Evolutionary conservation across 2,329 filamentous ascomycete species (phyloP), one percentile per base, ranked within the genome.

Genomic region (Bretziella fagacearum): DNA sequence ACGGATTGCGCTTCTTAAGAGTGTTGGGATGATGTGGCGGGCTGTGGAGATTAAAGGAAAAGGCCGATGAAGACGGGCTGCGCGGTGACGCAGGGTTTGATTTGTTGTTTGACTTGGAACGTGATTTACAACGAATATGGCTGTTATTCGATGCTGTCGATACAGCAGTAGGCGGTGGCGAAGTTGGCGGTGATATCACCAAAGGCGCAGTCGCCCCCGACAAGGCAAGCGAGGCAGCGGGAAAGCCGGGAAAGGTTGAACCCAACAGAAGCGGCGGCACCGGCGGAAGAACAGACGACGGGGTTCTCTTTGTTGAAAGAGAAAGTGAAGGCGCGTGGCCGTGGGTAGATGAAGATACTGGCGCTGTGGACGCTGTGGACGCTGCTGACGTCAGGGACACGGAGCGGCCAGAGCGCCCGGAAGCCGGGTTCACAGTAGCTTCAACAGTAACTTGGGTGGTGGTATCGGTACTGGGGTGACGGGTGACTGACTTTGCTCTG

Each of bases 361-460:
- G 27, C 23, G 39, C 45, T 22, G 30, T 41, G 17, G 23, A 18
- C 18, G 40, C 23, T 46, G 41, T 46, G 20, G 25, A 25, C 15
- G 23, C n/a, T 40, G 22, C 45, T 47, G 45, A 37, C 13, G 44
- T 44, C 27, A 42, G 22, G 26, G 44, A 44, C 44, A 43, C 48
- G 30, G 47, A 45, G 32, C 41, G 40, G 25, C 48, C 48, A 47
- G 48, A 47, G 44, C 48, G 43, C 30, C 18, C 32, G 29, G 36
- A 32, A 25, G 13, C 13, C 30, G 35, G 10, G n/a, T 20, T 20
- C 7, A 37, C 18, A 46, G 22, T 17, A 25, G 32, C 22, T 27
- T 18, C 32, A 35, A 30, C 20, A 18, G 40, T 25, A 8, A 30
- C n/a, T 8, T 17, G 8, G 23, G 15, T 18, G 5, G 40, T 15